Conservation (phyloP, 129 eudicot genomes). For the Lactuca saligna region DNA sequence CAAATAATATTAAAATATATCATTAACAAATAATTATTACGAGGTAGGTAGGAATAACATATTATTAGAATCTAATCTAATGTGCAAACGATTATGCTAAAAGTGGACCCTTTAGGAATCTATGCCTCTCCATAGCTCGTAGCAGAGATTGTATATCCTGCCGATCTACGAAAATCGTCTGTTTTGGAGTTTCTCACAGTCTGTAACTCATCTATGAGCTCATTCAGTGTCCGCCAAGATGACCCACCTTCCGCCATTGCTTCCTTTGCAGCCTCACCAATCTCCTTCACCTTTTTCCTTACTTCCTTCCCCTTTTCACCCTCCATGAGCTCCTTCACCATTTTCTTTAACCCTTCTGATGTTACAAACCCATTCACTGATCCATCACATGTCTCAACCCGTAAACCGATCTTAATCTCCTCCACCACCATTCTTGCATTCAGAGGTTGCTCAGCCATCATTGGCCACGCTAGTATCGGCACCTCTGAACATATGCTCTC, state of each 20-base stretch:
- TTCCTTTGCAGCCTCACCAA: slow-evolving; percentile 22
- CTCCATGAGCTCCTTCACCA: slow-evolving; percentile 48
- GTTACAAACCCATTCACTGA: slow-evolving; percentile 36
- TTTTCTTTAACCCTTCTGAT: slow-evolving; percentile 28
- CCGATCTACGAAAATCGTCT: too few relatives aligned
- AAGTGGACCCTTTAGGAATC: too few relatives aligned
- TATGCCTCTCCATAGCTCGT: too few relatives aligned
- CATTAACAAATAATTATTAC: too few relatives aligned
- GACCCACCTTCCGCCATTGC: slow-evolving; percentile 48
- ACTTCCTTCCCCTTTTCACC: slow-evolving; percentile 38
- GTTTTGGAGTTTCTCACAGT: too few relatives aligned
- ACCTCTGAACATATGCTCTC: slow-evolving; percentile 32
- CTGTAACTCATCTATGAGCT: slow-evolving; percentile 31
- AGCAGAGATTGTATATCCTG: too few relatives aligned
- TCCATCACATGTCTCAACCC: slow-evolving; percentile 44
- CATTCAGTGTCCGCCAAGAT: slow-evolving; percentile 31
- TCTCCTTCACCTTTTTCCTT: slow-evolving; percentile 34
- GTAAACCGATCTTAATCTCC: slow-evolving; percentile 32
- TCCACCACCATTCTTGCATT: slow-evolving; percentile 32
- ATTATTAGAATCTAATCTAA: too few relatives aligned
- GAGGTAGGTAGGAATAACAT: too few relatives aligned
- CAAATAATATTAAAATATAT: too few relatives aligned
- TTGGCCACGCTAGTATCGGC: slow-evolving; percentile 39
- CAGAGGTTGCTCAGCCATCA: slow-evolving; percentile 37
- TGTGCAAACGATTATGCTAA: too few relatives aligned